A percentile compares a stretch with the other conserved stretches of the same genome.
Evolutionary conservation across 768 basidiomycete species (phyloP).

Genomic region (Amanita fuliginea): DNA sequence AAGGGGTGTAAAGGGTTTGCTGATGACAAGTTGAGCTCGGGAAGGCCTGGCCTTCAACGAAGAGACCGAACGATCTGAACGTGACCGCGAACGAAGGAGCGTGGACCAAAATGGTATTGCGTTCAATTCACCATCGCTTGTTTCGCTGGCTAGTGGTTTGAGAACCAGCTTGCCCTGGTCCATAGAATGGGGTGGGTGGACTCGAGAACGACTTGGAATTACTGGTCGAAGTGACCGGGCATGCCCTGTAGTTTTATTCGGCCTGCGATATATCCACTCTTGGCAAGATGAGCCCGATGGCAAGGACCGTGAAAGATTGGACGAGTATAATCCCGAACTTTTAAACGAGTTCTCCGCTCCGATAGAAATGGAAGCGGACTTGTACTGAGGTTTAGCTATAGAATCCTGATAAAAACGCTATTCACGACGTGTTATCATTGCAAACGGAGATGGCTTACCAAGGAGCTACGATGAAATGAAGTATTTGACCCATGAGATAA

Average conservation of each 20-base stretch:
- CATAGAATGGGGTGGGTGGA: neutral
- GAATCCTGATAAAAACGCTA: neutral
- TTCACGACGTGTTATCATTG: neutral
- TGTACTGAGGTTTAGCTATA: neutral
- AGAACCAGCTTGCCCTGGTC: neutral
- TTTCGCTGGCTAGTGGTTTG: neutral
- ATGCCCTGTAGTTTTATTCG: slow-evolving; percentile 21
- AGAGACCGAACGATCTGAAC: slow-evolving; percentile 21
- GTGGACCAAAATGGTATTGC: slow-evolving; percentile 25
- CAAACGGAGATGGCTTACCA: neutral
- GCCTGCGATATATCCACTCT: slow-evolving; percentile 39
- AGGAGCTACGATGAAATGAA: neutral
- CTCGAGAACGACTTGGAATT: slow-evolving; percentile 8
- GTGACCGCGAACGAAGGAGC: slow-evolving; percentile 24
- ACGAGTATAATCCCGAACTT: slow-evolving; percentile 7
- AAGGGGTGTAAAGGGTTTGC: slow-evolving; percentile 3
- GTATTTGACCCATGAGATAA: neutral
- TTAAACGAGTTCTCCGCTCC: neutral
- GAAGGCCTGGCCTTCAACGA: slow-evolving; percentile 23
- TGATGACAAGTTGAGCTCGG: slow-evolving; percentile 18
- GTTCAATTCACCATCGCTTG: neutral
- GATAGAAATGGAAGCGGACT: neutral
- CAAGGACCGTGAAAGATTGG: slow-evolving; percentile 7
- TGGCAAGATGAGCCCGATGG: slow-evolving; percentile 16
- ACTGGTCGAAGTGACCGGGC: slow-evolving; percentile 13